Base-by-base conservation (phyloP, 2,329 filamentous ascomycete species). In the Reticulascus tulasneorum region DNA sequence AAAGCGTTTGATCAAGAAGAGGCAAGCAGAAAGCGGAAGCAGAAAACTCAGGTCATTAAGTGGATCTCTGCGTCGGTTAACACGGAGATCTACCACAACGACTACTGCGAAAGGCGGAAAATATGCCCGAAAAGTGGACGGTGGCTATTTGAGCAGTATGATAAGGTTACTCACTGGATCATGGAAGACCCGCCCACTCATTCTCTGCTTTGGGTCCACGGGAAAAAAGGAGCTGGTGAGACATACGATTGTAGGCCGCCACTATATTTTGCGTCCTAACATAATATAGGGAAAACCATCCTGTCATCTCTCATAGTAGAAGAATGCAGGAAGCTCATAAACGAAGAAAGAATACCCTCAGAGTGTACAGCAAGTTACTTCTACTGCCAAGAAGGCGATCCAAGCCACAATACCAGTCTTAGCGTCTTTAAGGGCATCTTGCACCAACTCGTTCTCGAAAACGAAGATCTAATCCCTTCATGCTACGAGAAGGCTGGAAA, bases 251-350 rank as follows among this genome's bases (percentile, higher is more conserved):
- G 55, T 42, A 56, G 45, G 3, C n/a, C n/a, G n/a, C n/a, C n/a
- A 26, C 12, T 33, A 12, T 23, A 21, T 31, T 20, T n/a, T n/a
- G n/a, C n/a, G n/a, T n/a, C n/a, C n/a, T n/a, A n/a, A 34, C 12
- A 13, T n/a, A 25, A 4, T 9, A 1, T 27, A 65, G 63, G 64
- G 3, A 70, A 70, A 49, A 62, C 63, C 0, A 46, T 67, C 7
- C 51, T 70, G 13, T 53, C 65, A 1, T 67, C 66, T 1, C 35
- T 52, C 2, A 49, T 67, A 12, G 45, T 68, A 6, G 54, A 67
- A 20, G 39, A 57, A 16, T 52, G 52, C 28, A 27, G 23, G 5
- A 19, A 47, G 15, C 30, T 44, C 12, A 10, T 23, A 12, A 9
- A 39, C 15, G 15, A 29, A 9, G 36, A 29, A 1, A 33, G 16